Evolutionary conservation across 805 yeast genomes (phyloP).

Genomic region (Saccharomycopsis fibuligera): DNA sequence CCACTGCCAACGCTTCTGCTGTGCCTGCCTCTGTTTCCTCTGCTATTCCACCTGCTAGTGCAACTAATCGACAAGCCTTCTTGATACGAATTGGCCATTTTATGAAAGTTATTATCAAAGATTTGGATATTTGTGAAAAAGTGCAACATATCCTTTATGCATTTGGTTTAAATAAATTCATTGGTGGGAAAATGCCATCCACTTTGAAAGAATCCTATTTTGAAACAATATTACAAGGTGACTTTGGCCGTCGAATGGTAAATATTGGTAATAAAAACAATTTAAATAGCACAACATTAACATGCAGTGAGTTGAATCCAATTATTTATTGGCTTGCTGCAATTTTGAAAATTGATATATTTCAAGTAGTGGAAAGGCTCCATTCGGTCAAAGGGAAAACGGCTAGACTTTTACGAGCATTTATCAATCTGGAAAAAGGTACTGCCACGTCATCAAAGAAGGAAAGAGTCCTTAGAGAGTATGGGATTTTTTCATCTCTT

Average conservation of each 20-base stretch:
- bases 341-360: neutral
- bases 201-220: neutral
- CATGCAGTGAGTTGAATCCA: neutral
- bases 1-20: too few relatives aligned
- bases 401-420: neutral
- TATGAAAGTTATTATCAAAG: neutral
- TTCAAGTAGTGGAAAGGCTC: neutral
- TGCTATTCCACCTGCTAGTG: too few relatives aligned
- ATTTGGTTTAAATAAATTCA: neutral
- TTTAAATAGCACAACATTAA: too few relatives aligned
- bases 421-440: neutral
- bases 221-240: neutral
- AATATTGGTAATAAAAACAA: neutral
- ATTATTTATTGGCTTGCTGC: neutral
- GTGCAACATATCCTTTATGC: neutral
- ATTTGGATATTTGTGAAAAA: neutral
- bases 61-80: too few relatives aligned
- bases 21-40: too few relatives aligned
- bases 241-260: neutral
- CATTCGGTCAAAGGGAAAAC: constrained; percentile 1
- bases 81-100: neutral
- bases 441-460: too few relatives aligned
- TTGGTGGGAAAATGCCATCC: neutral
- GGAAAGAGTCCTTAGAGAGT: too few relatives aligned
- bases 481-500: too few relatives aligned